Evolutionary conservation across 495 filamentous ascomycete species (phyloP), one percentile per base, ranked within the genome.

Genomic region (Cenococcum geophilum): DNA sequence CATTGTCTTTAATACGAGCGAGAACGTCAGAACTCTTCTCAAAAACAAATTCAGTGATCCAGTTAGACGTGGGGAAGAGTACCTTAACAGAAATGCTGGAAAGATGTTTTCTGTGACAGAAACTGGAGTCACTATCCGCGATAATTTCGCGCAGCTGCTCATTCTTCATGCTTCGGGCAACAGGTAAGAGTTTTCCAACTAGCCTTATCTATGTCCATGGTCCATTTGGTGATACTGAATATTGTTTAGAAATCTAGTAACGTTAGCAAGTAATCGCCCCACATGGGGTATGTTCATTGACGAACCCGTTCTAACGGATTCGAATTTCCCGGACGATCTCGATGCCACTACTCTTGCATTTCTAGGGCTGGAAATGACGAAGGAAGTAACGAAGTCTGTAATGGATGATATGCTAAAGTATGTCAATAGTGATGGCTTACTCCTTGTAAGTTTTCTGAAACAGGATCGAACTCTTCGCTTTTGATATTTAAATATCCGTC

Each of bases 121-220:
- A 1, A 22, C 45, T 8, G 45, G 45, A 1, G 45, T 49, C 22
- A n/a, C 14, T 22, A 18, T 22, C 8, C 22, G 22, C 5, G 45
- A 49, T 49, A 49, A 49, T 5, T 49, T 49, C 16, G 18, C 45
- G 16, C 45, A 49, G 45, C 45, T 49, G 9, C 45, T 49, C 16
- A 49, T 49, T 14, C 27, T 32, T 32, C 27, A 32, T 32, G 27
- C 27, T 32, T 32, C 27, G 27, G 27, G 27, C 2, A 32, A 32
- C 27, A 32, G 27, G 27, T 32, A 32, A 32, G 27, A 32, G 6
- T 32, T n/a, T n/a, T n/a, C n/a, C n/a, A n/a, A n/a, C n/a, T n/a
- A n/a, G n/a, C n/a, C n/a, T n/a, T 32, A 32, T 32, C 27, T 32
- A 32, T 6, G 6, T 32, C 6, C 27, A 32, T 6, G 27, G 16